Evolutionary conservation across 768 basidiomycete species (phyloP), one percentile per base, ranked within the genome.

Genomic region (Podaxis mareebaensis): DNA sequence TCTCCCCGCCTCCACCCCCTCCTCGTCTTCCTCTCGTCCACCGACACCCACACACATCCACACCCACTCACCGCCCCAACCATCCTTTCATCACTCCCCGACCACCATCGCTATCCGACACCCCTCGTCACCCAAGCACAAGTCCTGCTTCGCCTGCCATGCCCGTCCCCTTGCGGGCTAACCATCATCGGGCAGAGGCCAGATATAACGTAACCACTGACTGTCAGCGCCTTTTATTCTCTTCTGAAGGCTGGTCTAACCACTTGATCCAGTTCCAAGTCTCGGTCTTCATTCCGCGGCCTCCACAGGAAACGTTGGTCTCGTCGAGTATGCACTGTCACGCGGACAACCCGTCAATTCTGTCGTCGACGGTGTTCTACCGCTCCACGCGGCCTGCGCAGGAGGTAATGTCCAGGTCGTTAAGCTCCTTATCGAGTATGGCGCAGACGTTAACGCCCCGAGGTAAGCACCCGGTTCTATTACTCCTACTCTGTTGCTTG

Each of bases 391-490:
- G 3, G 97, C 96, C 2, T 92, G 88, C 68, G 91, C 94, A 0
- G 93, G 93, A 24, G 97, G 97, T 1, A 92, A 87, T 71, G 92
- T 91, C 61, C 84, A 88, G 62, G 92, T 98, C 49, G 95, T 99
- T 44, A 85, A 87, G 69, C 82, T 96, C 66, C 79, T 99, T 52
- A 91, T 99, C 70, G 93, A 97, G 65, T 80, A 88, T 63, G 96
- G 97, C 22, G 97, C 97, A n/a, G 97, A 99, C 72, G 96, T 98
- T 33, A 99, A 99, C 76, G 95, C 95, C 3, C 90, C 94, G 58
- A 87, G 96, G 92, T 92, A 58, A 64, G 84, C 53, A 48, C 48
- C 57, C 33, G 40, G 38, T 73, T 69, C 49, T 66, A 24, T 66
- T 44, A 51, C 15, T 65, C 55, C 44, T 42, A 1, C 60, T 61